These are phyloP conservation scores for Mycena metata DNA, from an alignment of 768 basidiomycete species.

Conservation along the genomic window DNA sequence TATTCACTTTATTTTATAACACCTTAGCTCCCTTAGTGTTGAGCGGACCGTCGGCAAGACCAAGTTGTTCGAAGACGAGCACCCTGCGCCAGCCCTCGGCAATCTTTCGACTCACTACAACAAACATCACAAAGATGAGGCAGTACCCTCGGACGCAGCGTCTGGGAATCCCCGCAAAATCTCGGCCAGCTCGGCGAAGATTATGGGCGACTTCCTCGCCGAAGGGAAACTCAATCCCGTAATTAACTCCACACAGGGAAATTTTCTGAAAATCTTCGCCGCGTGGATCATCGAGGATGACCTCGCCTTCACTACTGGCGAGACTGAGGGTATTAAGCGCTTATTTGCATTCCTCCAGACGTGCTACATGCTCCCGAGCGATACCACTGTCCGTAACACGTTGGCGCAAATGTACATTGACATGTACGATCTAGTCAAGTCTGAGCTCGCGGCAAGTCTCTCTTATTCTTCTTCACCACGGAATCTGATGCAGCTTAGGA, in stretches of 20 bases:
- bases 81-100: too few relatives aligned
- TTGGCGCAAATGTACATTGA: conserved; percentile 25
- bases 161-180: too few relatives aligned
- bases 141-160: too few relatives aligned
- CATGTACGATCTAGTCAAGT: conserved; percentile 37
- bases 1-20: too few relatives aligned
- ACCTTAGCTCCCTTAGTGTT: too few relatives aligned
- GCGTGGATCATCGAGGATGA: conserved; percentile 51
- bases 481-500: conserved; percentile 1
- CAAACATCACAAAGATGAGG: too few relatives aligned
- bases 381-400: conserved; percentile 45
- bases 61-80: too few relatives aligned
- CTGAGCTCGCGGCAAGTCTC: conserved; percentile 29
- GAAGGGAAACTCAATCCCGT: conserved; percentile 51
- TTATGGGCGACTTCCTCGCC: conserved; percentile 48
- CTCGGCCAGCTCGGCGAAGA: conserved; percentile 23
- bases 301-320: conserved; percentile 47
- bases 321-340: conserved; percentile 14
- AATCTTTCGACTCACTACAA: too few relatives aligned
- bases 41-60: too few relatives aligned
- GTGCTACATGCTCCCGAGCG: conserved; percentile 29
- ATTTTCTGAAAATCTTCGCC: conserved; percentile 47
- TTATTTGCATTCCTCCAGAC: conserved; percentile 3
- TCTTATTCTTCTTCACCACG: too few relatives aligned
- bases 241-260: conserved; percentile 40